phyloP scores from a whole-genome alignment of 2,329 filamentous ascomycete genomes.

The Amphichorda felina region DNA sequence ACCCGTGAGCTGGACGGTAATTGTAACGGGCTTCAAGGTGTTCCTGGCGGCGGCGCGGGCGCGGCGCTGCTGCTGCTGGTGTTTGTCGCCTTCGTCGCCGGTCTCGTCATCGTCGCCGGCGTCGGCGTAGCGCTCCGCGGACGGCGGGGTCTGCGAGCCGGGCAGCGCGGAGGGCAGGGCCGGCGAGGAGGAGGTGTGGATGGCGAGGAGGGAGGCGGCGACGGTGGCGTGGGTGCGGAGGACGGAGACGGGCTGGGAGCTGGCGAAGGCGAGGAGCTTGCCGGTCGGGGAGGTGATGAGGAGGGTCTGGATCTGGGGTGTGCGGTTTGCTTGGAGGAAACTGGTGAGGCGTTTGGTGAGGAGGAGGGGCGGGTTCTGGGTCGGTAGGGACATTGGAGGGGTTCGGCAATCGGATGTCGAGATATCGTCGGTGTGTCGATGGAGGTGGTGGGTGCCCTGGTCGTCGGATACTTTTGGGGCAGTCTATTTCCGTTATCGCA shows the following conservation, averaged over 20 bases:
- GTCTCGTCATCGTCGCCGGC: slow-evolving; percentile 12
- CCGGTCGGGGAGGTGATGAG: slow-evolving; percentile 48
- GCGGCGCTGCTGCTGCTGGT: background rate
- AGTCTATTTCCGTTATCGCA: no score
- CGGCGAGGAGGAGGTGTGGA: slow-evolving; percentile 36
- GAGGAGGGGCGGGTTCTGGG: slow-evolving; percentile 43
- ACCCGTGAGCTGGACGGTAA: slow-evolving; percentile 47
- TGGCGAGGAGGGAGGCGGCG: slow-evolving; percentile 47
- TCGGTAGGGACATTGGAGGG: slow-evolving; percentile 19
- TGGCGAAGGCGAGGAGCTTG: slow-evolving; percentile 52
- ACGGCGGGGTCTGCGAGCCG: slow-evolving; percentile 13
- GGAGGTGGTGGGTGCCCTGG: background rate
- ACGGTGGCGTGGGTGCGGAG: slow-evolving; percentile 54
- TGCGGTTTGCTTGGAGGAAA: slow-evolving; percentile 48
- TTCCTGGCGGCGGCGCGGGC: background rate
- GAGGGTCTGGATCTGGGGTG: slow-evolving; percentile 43
- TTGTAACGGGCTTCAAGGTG: slow-evolving; percentile 25
- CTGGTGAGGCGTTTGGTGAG: slow-evolving; percentile 53
- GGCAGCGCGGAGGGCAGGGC: slow-evolving; percentile 30
- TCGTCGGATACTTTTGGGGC: no score
- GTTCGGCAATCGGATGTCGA: background rate
- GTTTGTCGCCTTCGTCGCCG: slow-evolving; percentile 1
- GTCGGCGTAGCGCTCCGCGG: slow-evolving; percentile 3
- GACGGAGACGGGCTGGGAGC: slow-evolving; percentile 38
- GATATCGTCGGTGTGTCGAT: background rate